Conservation (phyloP, 2,329 filamentous ascomycete species). For the Aspergillus pseudonomiae region DNA sequence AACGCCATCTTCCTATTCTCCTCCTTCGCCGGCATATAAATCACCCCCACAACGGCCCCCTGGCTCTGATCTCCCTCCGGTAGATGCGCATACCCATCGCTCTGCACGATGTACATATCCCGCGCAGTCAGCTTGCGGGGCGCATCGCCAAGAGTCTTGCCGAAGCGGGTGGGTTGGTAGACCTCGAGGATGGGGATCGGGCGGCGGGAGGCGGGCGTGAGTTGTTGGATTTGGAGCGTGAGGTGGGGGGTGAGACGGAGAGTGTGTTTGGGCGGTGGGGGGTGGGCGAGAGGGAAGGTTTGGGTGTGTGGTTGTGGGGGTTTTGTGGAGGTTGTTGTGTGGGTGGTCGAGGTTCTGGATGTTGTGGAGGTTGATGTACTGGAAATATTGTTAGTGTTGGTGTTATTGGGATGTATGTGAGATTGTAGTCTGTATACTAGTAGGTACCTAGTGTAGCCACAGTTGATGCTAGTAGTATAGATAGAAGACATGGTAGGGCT, state of each 20-base stretch:
- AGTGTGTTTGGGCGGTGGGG: slow-evolving; percentile 31
- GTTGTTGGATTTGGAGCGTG: slow-evolving; percentile 38
- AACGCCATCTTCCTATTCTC: background rate
- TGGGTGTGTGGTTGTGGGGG: slow-evolving; percentile 15
- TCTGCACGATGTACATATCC: slow-evolving; percentile 34
- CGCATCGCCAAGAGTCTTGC: slow-evolving; percentile 24
- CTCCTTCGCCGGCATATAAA: slow-evolving; percentile 3
- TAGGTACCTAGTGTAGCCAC: background rate
- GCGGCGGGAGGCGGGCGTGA: slow-evolving; percentile 19
- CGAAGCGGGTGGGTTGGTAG: slow-evolving; percentile 32
- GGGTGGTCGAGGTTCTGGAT: background rate
- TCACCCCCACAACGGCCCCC: slow-evolving; percentile 5
- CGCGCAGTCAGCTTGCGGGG: slow-evolving; percentile 27
- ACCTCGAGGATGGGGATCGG: slow-evolving; percentile 35
- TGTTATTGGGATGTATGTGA: background rate
- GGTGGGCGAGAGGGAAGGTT: slow-evolving; percentile 35
- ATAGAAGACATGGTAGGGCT: background rate
- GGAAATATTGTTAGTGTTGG: background rate
- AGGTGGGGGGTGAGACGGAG: slow-evolving; percentile 33
- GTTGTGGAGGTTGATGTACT: background rate
- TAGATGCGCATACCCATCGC: slow-evolving; percentile 26
- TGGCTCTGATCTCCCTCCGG: background rate
- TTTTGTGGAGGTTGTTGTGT: background rate
- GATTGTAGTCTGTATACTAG: background rate
- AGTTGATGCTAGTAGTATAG: background rate